A percentile compares a stretch with the other conserved stretches of the same genome.
Conservation (phyloP, 768 basidiomycete genomes). For the Naganishia onofrii region DNA sequence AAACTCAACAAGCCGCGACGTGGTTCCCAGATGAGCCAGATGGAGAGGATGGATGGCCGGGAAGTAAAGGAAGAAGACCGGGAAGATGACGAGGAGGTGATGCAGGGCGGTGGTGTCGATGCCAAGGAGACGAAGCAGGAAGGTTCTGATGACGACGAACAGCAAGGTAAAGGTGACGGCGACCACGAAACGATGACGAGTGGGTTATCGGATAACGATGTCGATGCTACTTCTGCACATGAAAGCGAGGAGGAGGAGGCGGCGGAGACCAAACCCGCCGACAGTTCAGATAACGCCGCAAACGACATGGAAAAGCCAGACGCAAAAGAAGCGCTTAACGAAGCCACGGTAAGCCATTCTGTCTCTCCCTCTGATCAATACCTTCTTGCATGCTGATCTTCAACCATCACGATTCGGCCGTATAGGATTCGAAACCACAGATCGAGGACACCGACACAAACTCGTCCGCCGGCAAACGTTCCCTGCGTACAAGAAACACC, state of each 20-base stretch:
- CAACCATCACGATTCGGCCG: too few species aligned
- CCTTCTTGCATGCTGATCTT: background rate
- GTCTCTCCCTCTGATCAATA: background rate
- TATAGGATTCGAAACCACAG: constrained; percentile 48
- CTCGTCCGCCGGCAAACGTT: constrained; percentile 1
- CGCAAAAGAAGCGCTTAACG: background rate
- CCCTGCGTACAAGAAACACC: background rate
- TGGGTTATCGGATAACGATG: constrained; percentile 61
- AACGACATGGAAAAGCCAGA: constrained; percentile 43
- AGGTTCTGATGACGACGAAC: constrained; percentile 51
- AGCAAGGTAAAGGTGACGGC: constrained; percentile 52
- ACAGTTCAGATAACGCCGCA: background rate
- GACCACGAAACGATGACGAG: constrained; percentile 52
- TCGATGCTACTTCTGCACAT: constrained; percentile 38
- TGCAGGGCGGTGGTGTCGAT: constrained; percentile 58
- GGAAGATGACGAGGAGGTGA: constrained; percentile 48
- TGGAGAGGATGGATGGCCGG: constrained; percentile 17
- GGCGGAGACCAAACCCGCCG: background rate
- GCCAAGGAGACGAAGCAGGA: constrained; percentile 42
- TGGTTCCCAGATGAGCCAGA: constrained; percentile 66
- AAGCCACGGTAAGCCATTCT: background rate
- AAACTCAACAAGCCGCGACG: constrained; percentile 57
- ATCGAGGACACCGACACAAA: constrained; percentile 47
- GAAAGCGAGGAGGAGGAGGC: constrained; percentile 55
- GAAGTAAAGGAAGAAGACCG: constrained; percentile 19